Conservation (phyloP, 805 yeast genomes). For the Starmerella apicola region DNA sequence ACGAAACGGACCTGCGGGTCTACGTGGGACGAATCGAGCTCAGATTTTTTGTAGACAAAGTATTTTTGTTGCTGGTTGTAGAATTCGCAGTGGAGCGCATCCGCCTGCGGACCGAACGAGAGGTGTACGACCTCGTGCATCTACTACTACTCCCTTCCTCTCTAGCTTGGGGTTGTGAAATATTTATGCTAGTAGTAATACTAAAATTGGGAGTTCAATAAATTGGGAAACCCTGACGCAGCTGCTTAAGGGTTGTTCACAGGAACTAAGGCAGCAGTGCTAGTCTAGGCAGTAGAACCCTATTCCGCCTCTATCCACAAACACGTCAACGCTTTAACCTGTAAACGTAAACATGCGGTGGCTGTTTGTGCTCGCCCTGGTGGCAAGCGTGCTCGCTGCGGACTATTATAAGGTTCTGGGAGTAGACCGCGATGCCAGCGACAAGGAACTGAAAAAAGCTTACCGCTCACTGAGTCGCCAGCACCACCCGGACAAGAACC, state of each 20-base stretch:
- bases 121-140: slow-evolving; percentile 70
- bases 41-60: slow-evolving; percentile 37
- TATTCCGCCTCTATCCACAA: background rate
- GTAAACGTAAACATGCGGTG: slow-evolving; percentile 2
- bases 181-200: too few relatives aligned
- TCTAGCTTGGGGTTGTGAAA: too few relatives aligned
- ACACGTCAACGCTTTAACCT: background rate
- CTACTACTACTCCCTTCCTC: too few relatives aligned
- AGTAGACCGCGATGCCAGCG: slow-evolving; percentile 53
- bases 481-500: slow-evolving; percentile 89
- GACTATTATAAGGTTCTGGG: slow-evolving; percentile 53
- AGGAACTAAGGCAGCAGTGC: too few relatives aligned
- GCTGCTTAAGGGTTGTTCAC: too few relatives aligned
- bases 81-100: slow-evolving; percentile 67
- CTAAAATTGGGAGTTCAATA: too few relatives aligned
- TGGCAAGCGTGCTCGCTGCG: slow-evolving; percentile 25
- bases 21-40: slow-evolving; percentile 23
- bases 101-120: slow-evolving; percentile 59
- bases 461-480: slow-evolving; percentile 70
- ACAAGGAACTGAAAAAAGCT: slow-evolving; percentile 73
- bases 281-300: too few relatives aligned
- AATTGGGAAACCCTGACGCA: too few relatives aligned
- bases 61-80: slow-evolving; percentile 68
- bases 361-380: slow-evolving; percentile 2
- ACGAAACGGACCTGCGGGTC: slow-evolving; percentile 40